Evolutionary conservation across 2,329 filamentous ascomycete genomes (phyloP), one percentile per base, ranked within the genome.

Genomic region (Diaporthe caulivora): DNA sequence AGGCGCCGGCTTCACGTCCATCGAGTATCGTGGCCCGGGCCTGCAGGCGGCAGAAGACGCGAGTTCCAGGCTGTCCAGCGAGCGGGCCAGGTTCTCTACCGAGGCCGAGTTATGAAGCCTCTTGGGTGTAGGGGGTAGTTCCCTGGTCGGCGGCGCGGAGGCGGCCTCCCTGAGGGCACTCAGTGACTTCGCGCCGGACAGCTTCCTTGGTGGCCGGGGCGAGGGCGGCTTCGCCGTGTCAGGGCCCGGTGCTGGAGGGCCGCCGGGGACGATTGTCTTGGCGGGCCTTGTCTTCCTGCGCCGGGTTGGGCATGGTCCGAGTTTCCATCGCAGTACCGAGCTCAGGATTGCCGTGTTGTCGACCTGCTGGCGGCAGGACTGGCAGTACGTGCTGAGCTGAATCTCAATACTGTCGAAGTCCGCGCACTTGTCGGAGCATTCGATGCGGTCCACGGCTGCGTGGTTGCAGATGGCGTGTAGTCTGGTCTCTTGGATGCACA

Each of bases 381-480:
- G 70, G 47, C 72, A 74, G 70, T 74, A 74, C 17, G 72, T 71
- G 24, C 70, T 72, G n/a, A 74, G 70, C 40, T 74, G 70, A 7
- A 65, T 74, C 55, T 74, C 72, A 44, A 74, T 37, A 24, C 18
- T 55, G 64, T 74, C 72, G 37, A 74, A 62, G 40, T 64, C 54
- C 18, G 54, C 44, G 70, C 72, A 74, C 42, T 55, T 71, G 11
- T 69, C 68, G 42, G 72, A 53, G 62, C 72, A 74, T 49, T 74
- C 72, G 49, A 55, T 68, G 6, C 62, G 64, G 29, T 71, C 55
- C 24, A 62, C 55, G 47, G 55, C 53, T 7, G 64, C 64, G 55
- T 74, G 72, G 37, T 74, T 74, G 49, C 72, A 74, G 47, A 74
- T 69, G 17, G 69, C 64, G 47, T 74, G 69, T 53, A 71, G 71